Percentiles rank a stretch among this genome's conserved stretches.
Conservation (phyloP, 2,329 filamentous ascomycete species). For the Colletotrichum tropicale region DNA sequence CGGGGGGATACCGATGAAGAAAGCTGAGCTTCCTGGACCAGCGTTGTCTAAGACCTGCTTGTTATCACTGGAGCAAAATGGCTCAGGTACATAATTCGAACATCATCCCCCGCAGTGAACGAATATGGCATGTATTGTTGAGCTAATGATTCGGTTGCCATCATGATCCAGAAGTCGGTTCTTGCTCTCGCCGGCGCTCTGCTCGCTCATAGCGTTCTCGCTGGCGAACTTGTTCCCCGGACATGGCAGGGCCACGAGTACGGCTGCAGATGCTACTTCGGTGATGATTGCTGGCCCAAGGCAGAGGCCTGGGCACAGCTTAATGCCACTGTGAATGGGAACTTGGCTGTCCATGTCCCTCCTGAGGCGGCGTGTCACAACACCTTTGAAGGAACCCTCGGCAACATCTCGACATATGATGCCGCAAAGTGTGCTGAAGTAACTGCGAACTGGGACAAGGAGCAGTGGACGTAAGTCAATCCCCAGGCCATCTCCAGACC, state of each 20-base stretch:
- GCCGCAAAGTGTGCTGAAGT: conserved; percentile 36
- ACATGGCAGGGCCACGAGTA: not conserved
- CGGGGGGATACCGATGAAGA: not conserved
- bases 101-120: not conserved
- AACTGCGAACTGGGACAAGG: conserved; percentile 32
- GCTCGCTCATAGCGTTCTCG: not conserved
- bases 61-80: not conserved
- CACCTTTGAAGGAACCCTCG: not conserved
- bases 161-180: not conserved
- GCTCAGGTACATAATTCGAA: not conserved
- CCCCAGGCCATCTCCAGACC: accelerated
- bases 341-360: conserved; percentile 53
- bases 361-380: conserved; percentile 50
- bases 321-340: conserved; percentile 53
- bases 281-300: conserved; percentile 55
- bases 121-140: accelerated
- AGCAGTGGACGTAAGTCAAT: conserved; percentile 41
- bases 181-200: not conserved
- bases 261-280: conserved; percentile 50
- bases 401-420: conserved; percentile 36
- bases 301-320: conserved; percentile 44
- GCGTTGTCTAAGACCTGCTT: not conserved
- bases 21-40: not conserved
- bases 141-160: not conserved
- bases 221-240: not conserved